Evolutionary conservation across 1,284 basidiomycete species (phyloP).

Genomic region (Moniliophthora roreri): DNA sequence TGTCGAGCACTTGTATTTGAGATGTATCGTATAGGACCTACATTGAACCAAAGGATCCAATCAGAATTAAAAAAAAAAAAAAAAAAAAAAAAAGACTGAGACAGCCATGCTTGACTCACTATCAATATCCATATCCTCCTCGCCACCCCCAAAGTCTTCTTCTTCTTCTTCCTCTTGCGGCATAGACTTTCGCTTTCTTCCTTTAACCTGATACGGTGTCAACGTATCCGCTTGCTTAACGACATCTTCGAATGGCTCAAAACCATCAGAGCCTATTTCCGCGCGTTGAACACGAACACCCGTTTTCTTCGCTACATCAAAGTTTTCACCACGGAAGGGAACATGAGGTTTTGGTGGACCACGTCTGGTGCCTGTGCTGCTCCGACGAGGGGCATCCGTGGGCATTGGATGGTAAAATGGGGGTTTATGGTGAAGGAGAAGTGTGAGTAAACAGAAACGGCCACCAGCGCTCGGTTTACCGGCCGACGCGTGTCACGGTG

Average conservation of each 20-base stretch:
- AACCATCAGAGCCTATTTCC: constrained; percentile 77
- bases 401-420: constrained; percentile 5
- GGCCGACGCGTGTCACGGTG: too few species aligned
- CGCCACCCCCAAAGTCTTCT: constrained; percentile 53
- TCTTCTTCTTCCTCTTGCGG: constrained; percentile 29
- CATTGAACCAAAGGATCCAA: constrained; percentile 20
- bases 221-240: constrained; percentile 67
- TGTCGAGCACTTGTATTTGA: constrained; percentile 43
- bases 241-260: constrained; percentile 79
- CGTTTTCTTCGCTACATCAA: constrained; percentile 75
- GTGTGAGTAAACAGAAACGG: too few species aligned
- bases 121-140: constrained; percentile 72
- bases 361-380: constrained; percentile 38
- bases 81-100: background rate
- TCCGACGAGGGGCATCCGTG: constrained; percentile 32
- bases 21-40: constrained; percentile 57
- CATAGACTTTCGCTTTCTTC: constrained; percentile 41
- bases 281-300: constrained; percentile 68
- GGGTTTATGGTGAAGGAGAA: too few species aligned
- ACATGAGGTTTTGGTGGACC: constrained; percentile 58
- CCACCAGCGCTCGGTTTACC: too few species aligned
- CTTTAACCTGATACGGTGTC: constrained; percentile 53
- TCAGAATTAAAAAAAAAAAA: too few species aligned
- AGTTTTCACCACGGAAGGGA: constrained; percentile 73
- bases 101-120: constrained; percentile 36